Evolutionary conservation across 1,284 basidiomycete species (phyloP).

Genomic region (Cerioporus squamosus): DNA sequence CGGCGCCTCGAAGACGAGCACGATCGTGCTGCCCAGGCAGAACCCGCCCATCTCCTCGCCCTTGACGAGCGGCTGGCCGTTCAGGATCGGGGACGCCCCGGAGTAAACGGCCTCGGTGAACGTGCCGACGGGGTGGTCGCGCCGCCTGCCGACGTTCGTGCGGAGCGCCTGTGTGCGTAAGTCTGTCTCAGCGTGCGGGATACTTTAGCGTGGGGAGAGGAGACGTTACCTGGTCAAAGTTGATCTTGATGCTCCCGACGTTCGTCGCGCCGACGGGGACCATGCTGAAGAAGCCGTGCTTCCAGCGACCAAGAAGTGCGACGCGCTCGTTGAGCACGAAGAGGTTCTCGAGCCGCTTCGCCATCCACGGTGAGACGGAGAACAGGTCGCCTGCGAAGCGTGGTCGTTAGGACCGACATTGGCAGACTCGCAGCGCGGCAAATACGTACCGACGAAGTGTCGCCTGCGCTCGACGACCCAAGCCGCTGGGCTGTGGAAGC

Average conservation of each 20-base stretch:
- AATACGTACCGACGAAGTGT: constrained; percentile 83
- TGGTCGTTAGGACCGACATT: background rate
- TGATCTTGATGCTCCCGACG: constrained; percentile 95
- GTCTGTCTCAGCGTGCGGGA: background rate
- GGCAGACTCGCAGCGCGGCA: no score
- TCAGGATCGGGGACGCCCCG: constrained; percentile 78
- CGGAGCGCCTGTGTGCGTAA: constrained; percentile 63
- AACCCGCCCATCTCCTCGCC: constrained; percentile 99
- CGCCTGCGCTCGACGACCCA: constrained; percentile 98
- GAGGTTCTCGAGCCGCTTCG: constrained; percentile 87
- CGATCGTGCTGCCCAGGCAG: constrained; percentile 93
- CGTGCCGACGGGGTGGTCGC: constrained; percentile 82
- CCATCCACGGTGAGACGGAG: constrained; percentile 96
- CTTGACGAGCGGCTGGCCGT: constrained; percentile 85
- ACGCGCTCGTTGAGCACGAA: constrained; percentile 99
- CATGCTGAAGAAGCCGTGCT: constrained; percentile 96
- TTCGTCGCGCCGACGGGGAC: constrained; percentile 98
- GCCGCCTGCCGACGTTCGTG: constrained; percentile 75
- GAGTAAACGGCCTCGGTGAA: constrained; percentile 93
- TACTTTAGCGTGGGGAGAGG: background rate
- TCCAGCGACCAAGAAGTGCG: constrained; percentile 95
- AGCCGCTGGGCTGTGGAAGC: constrained; percentile 94
- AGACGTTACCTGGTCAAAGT: constrained; percentile 88
- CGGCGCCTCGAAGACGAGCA: constrained; percentile 97
- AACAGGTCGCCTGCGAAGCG: constrained; percentile 80